Evolutionary conservation across 2,329 filamentous ascomycete species (phyloP).

Genomic region (Dothistroma septosporum): DNA sequence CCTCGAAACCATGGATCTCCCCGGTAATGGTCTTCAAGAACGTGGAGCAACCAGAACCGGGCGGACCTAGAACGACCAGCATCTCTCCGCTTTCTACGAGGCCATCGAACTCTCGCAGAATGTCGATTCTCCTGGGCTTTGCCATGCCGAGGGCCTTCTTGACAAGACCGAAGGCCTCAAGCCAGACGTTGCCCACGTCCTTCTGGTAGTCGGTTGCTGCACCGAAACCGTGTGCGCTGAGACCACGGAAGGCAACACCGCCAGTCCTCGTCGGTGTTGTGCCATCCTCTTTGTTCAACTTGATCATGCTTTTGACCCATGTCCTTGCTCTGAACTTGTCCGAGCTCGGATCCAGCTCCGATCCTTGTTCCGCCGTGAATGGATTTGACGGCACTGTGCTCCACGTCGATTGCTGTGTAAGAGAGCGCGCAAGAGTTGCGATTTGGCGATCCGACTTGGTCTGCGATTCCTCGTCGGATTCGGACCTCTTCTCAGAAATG

Average conservation of each 20-base stretch:
- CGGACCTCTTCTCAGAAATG: constrained; percentile 18
- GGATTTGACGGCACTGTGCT: constrained; percentile 38
- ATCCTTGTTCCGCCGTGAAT: constrained; percentile 40
- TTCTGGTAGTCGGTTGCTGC: constrained; percentile 50
- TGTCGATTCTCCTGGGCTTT: constrained; percentile 48
- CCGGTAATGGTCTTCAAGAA: constrained; percentile 80
- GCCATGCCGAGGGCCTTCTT: constrained; percentile 34
- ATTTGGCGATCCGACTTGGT: constrained; percentile 40
- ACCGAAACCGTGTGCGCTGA: constrained; percentile 50
- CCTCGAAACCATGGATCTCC: constrained; percentile 73
- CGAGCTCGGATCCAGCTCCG: constrained; percentile 45
- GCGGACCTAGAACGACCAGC: constrained; percentile 69
- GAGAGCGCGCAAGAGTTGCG: constrained; percentile 40
- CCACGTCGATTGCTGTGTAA: constrained; percentile 39
- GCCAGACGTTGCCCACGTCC: constrained; percentile 46
- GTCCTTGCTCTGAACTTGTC: constrained; percentile 46
- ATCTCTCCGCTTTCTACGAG: constrained; percentile 68
- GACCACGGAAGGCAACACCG: constrained; percentile 44
- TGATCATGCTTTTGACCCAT: constrained; percentile 50
- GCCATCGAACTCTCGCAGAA: constrained; percentile 64
- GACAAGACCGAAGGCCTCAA: constrained; percentile 39
- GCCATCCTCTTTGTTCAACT: constrained; percentile 43
- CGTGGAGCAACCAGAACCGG: constrained; percentile 69
- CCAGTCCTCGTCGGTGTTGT: constrained; percentile 43
- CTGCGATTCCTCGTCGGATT: constrained; percentile 19